Conservation (phyloP, 768 basidiomycete genomes). For the Baorangia bicolor region DNA sequence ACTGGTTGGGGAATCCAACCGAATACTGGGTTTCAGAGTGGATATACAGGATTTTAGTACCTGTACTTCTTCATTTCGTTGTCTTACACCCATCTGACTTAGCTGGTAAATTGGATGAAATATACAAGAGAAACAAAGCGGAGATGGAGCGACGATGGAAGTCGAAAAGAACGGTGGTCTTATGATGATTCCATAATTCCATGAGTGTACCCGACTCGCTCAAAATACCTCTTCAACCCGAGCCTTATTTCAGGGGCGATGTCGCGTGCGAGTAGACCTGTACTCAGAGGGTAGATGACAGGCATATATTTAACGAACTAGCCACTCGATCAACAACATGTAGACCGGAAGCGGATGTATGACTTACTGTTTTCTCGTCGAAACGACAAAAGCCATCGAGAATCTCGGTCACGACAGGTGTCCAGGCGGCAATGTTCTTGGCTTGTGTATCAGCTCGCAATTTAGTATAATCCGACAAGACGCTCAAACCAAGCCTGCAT, state of each 20-base stretch:
- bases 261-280: constrained; percentile 82
- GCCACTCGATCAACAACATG: constrained; percentile 3
- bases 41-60: constrained; percentile 42
- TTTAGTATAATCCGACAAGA: constrained; percentile 88
- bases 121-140: constrained; percentile 12
- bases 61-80: constrained; percentile 9
- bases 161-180: constrained; percentile 27
- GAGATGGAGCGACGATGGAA: constrained; percentile 14
- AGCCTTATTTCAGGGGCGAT: constrained; percentile 80
- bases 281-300: constrained; percentile 86
- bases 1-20: constrained; percentile 57
- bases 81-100: constrained; percentile 31
- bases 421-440: constrained; percentile 97
- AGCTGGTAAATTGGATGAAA: constrained; percentile 29
- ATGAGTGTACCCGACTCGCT: constrained; percentile 72
- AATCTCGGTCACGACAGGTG: constrained; percentile 96
- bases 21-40: constrained; percentile 27
- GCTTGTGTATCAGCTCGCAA: constrained; percentile 87
- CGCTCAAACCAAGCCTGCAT: constrained; percentile 77
- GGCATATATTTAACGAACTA: constrained; percentile 89
- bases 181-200: constrained; percentile 64
- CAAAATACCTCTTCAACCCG: constrained; percentile 74
- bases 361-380: constrained; percentile 85
- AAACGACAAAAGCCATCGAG: constrained; percentile 86
- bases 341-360: background rate